phyloP scores from a whole-genome alignment of 2,329 filamentous ascomycete genomes.

The Aspergillus japonicus region DNA sequence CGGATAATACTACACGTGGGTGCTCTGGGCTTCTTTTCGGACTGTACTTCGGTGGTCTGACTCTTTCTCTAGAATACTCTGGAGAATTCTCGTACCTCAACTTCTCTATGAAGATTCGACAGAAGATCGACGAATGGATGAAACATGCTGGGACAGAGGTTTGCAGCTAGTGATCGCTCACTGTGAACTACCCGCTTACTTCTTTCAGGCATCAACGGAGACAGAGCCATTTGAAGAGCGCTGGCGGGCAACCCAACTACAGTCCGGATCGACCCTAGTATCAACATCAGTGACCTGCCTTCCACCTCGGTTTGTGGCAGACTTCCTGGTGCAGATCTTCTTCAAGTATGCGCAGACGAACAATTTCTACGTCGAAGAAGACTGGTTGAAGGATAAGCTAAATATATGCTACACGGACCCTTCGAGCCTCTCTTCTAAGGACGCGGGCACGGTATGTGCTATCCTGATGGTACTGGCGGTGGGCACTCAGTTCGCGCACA shows the following conservation, averaged over 20 bases:
- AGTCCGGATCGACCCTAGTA: conserved; percentile 40
- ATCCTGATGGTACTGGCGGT: conserved; percentile 46
- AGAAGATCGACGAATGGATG: conserved; percentile 46
- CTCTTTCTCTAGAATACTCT: conserved; percentile 39
- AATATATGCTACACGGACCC: conserved; percentile 40
- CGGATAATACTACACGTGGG: conserved; percentile 42
- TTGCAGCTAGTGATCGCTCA: conserved; percentile 1
- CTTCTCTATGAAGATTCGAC: conserved; percentile 45
- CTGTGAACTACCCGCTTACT: conserved; percentile 8
- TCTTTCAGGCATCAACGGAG: conserved; percentile 34
- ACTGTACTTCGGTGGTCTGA: conserved; percentile 6
- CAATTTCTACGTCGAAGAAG: conserved; percentile 46
- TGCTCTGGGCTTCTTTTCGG: conserved; percentile 2
- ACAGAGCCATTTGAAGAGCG: conserved; percentile 42
- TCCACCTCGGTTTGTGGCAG: conserved; percentile 45
- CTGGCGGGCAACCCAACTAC: conserved; percentile 44
- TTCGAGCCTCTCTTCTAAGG: conserved; percentile 35
- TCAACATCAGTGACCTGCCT: conserved; percentile 40
- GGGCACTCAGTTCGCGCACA: conserved; percentile 46
- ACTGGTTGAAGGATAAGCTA: conserved; percentile 42
- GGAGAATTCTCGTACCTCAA: conserved; percentile 48
- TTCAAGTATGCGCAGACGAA: conserved; percentile 47
- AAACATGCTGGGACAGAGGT: conserved; percentile 39
- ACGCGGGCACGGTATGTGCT: conserved; percentile 42
- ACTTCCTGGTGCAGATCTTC: conserved; percentile 45